Conservation (phyloP, 164 flowering plant species). For the Pachysandra terminalis region DNA sequence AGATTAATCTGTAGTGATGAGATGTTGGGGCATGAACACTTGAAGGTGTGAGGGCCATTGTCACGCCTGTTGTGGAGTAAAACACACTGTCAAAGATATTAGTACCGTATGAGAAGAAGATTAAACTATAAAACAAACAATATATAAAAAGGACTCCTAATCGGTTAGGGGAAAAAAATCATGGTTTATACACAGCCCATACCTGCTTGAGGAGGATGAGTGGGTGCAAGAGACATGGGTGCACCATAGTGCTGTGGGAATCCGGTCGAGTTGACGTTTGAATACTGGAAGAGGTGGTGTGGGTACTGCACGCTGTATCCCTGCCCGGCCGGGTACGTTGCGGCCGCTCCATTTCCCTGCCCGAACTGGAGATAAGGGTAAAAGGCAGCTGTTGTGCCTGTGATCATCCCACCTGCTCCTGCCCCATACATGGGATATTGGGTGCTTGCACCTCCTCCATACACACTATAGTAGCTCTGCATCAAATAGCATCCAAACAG, state of each 20-base stretch:
- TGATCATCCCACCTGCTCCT: slow-evolving; percentile 48
- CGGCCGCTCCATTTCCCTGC: slow-evolving; percentile 42
- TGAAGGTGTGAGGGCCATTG: slow-evolving; percentile 48
- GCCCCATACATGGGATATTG: slow-evolving; percentile 75
- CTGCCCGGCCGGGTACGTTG: slow-evolving; percentile 34
- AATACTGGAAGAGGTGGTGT: slow-evolving; percentile 60
- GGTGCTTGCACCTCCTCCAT: slow-evolving; percentile 61
- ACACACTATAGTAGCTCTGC: slow-evolving; percentile 72
- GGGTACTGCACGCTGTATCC: slow-evolving; percentile 60
- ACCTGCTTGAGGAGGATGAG: slow-evolving; percentile 77
- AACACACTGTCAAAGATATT: slow-evolving; percentile 86
- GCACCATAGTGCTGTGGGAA: slow-evolving; percentile 67
- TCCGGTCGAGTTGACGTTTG: slow-evolving; percentile 45
- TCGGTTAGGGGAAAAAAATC: too few species aligned
- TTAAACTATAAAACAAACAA: neutral
- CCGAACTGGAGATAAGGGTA: slow-evolving; percentile 68
- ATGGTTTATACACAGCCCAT: too few species aligned
- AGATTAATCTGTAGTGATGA: slow-evolving; percentile 49
- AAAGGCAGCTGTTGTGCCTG: slow-evolving; percentile 37
- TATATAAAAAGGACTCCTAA: too few species aligned
- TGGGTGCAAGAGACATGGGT: slow-evolving; percentile 68
- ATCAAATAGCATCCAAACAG: neutral
- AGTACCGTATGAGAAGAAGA: slow-evolving; percentile 27
- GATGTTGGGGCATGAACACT: slow-evolving; percentile 55
- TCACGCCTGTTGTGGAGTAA: slow-evolving; percentile 95